Evolutionary conservation across 2,329 filamentous ascomycete genomes (phyloP).

Genomic region (Colletotrichum lupini): DNA sequence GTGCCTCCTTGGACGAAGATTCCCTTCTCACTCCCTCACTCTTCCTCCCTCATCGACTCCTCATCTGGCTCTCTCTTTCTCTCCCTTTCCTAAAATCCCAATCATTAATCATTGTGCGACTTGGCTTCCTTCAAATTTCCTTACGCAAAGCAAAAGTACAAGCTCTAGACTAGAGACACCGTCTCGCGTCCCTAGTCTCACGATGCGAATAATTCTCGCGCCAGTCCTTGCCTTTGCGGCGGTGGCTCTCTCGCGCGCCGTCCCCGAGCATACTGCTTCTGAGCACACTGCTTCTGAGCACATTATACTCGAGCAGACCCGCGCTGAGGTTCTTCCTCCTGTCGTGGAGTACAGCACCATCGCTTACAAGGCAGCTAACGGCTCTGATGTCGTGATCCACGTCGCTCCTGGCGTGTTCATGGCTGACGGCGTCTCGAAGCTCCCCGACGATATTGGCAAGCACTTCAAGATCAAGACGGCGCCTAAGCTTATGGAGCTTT

Average conservation of each 20-base stretch:
- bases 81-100: background rate
- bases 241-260: background rate
- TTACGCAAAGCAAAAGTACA: background rate
- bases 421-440: background rate
- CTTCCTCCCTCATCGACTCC: background rate
- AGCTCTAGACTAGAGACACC: background rate
- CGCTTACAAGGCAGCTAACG: slow-evolving; percentile 23
- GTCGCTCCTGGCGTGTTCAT: slow-evolving; percentile 12
- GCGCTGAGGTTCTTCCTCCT: background rate
- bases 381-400: slow-evolving; percentile 10
- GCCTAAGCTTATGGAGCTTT: slow-evolving; percentile 4
- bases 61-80: background rate
- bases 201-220: slow-evolving; percentile 16
- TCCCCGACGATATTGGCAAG: background rate
- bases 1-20: background rate
- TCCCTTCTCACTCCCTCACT: background rate
- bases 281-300: background rate
- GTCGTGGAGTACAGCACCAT: background rate
- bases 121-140: background rate
- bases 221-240: slow-evolving; percentile 2
- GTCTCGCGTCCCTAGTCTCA: background rate
- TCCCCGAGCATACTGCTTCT: background rate
- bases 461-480: background rate
- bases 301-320: background rate
- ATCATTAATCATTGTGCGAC: background rate